Evolutionary conservation across 257 asterid species (phyloP), one percentile per base, ranked within the genome.

Genomic region (Thymus mandschuricus): DNA sequence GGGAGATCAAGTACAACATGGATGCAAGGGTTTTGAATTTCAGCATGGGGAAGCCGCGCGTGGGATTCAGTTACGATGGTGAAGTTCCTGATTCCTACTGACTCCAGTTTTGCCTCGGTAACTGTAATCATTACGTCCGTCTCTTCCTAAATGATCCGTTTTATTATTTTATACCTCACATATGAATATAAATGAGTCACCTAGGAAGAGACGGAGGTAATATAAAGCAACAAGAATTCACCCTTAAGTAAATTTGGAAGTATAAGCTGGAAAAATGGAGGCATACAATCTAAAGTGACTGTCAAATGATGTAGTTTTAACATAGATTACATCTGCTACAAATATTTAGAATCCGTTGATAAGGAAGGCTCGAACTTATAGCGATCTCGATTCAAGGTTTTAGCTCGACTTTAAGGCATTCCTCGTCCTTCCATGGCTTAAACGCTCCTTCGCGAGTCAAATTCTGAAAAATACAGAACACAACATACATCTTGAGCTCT

Each of bases 1-100:
- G 97, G 69, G 88, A 86, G 62, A 89, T 89, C 63, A 91, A 89
- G 28, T 88, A 92, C 81, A 92, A 92, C 73, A 92, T 92, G 97
- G 77, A 92, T 70, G 98, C 98, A 54, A 88, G 85, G 66, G 96
- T 92, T 21, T 79, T 92, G 69, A 92, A 92, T 82, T 92, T 92
- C 86, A 92, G 96, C 88, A 92, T 88, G 98, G 98, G 98, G 15
- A 90, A 92, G 81, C 98, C 97, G 4, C 84, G 97, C 10, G 73
- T 90, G 2, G 97, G 96, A 15, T 90, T 92, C 82, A 90, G 64
- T 63, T 92, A 86, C 60, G 79, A 84, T 8, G 96, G 88, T 31
- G 81, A 78, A 54, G 60, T 84, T 70, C 83, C 76, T 64, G 89
- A 88, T 55, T 62, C 71, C 4, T 64, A 64, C 13, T 45, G 35